Conservation (phyloP, 148 eudicot species). For the Linanthus parryae region DNA sequence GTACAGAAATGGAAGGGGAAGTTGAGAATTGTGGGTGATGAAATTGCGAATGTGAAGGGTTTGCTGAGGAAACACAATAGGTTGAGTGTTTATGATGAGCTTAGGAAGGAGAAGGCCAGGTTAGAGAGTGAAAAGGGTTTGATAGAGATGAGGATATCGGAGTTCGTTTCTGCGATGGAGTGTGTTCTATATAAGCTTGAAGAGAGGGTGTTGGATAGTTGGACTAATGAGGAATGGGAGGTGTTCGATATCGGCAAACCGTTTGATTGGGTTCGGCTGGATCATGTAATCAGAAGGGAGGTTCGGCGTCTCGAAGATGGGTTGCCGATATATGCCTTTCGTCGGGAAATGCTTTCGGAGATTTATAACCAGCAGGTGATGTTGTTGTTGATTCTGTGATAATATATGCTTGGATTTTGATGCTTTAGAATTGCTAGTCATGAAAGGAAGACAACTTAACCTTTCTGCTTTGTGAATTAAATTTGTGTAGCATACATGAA, state of each 20-base stretch:
- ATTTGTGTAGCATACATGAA: too few relatives aligned
- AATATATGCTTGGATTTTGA: neutral
- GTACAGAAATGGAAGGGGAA: constrained; percentile 35
- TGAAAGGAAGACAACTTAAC: too few relatives aligned
- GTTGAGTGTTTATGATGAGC: constrained; percentile 9
- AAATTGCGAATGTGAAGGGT: constrained; percentile 22
- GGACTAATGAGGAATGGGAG: too few relatives aligned
- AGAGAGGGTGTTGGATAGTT: neutral
- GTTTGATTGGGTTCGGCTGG: constrained; percentile 33
- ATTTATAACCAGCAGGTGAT: constrained; percentile 46
- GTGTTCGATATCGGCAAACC: constrained; percentile 17
- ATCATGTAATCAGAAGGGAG: constrained; percentile 41
- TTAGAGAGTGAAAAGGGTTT: constrained; percentile 29
- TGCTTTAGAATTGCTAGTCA: too few relatives aligned
- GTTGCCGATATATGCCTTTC: constrained; percentile 50
- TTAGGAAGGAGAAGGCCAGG: constrained; percentile 22
- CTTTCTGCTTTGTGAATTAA: neutral
- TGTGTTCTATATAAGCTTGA: constrained; percentile 30
- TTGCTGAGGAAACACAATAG: neutral
- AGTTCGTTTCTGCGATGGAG: constrained; percentile 41
- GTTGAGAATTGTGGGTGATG: constrained; percentile 1
- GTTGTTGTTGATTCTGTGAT: too few relatives aligned
- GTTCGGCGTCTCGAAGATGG: constrained; percentile 40
- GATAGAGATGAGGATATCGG: constrained; percentile 40
- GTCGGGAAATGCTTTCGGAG: constrained; percentile 37